phyloP scores from a whole-genome alignment of 495 filamentous ascomycete species.

The Opeltia flavorubescens region DNA sequence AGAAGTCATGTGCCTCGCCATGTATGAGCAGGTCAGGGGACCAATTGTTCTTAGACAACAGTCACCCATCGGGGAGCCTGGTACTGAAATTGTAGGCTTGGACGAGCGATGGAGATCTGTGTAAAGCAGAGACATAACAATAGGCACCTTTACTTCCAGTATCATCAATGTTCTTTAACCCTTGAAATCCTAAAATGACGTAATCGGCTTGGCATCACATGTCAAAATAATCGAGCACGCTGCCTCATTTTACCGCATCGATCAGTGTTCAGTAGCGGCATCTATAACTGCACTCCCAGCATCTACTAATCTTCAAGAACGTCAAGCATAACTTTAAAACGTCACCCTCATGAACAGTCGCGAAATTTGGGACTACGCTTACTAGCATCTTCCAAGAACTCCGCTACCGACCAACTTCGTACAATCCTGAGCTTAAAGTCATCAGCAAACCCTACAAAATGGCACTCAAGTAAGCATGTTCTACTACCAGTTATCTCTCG shows the following conservation, averaged over 20 bases:
- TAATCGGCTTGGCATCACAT: too few relatives aligned
- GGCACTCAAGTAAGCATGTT: not conserved
- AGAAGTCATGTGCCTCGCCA: slow-evolving; percentile 6
- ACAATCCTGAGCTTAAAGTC: not conserved
- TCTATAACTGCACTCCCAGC: too few relatives aligned
- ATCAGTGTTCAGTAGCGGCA: too few relatives aligned
- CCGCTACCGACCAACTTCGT: not conserved
- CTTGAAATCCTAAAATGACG: too few relatives aligned
- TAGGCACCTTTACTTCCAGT: not conserved
- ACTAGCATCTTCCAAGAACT: not conserved
- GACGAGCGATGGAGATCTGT: slow-evolving; percentile 9
- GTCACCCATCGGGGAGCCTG: slow-evolving; percentile 2
- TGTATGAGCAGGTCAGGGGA: slow-evolving; percentile 8
- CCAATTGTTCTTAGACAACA: slow-evolving; percentile 9
- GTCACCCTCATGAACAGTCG: too few relatives aligned
- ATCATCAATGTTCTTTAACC: too few relatives aligned
- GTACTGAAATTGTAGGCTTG: slow-evolving; percentile 9
- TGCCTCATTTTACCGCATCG: too few relatives aligned
- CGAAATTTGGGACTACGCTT: too few relatives aligned
- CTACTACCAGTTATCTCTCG: not conserved
- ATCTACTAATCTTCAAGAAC: too few relatives aligned
- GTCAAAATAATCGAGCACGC: too few relatives aligned
- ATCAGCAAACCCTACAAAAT: not conserved
- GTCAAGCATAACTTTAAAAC: too few relatives aligned
- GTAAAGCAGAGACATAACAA: not conserved